Evolutionary conservation across 2,329 filamentous ascomycete species (phyloP), one percentile per base, ranked within the genome.

Genomic region (Fusarium nurragi): DNA sequence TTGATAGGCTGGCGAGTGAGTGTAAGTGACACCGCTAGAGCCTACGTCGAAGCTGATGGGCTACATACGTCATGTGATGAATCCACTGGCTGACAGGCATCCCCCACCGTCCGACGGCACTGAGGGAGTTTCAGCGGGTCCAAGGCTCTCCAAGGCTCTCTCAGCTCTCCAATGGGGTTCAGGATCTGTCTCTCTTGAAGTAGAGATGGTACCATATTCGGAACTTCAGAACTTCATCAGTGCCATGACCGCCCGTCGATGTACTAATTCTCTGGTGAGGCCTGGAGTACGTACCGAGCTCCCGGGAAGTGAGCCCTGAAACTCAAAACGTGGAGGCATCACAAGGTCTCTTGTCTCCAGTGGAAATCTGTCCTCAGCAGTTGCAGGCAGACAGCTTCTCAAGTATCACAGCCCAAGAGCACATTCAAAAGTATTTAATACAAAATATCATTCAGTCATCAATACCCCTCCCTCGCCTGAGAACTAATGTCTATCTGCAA

Each of bases 401-500:
- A 23, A 40, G 32, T 12, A 26, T 59, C 11, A 36, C 19, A 18
- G 6, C 8, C 7, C 22, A 25, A 23, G 25, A 23, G 23, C 21
- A 49, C 38, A 63, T 7, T n/a, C 14, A 18, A 16, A 18, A 16
- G 16, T 10, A 47, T 54, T 54, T 65, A 55, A 53, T 65, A 61
- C 55, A 50, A 67, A 66, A 59, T 71, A 44, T 72, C 70, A 72
- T 72, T 72, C 68, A 72, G 45, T 72, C 70, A 63, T 72, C 67
- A 72, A 60, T 64, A 62, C 54, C 54, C 37, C 47, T 54, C 54
- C 37, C 47, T 54, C 54, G 40, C 51, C 60, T 50, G 61, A 44
- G 39, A 62, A 69, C 56, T 53, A 34, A 54, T 53, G 60, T 68
- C 62, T 65, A 71, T 56, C 62, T 59, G 49, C 64, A 49, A 67